Conservation (phyloP, 2,329 filamentous ascomycete species). For the Cladosporium sp. region DNA sequence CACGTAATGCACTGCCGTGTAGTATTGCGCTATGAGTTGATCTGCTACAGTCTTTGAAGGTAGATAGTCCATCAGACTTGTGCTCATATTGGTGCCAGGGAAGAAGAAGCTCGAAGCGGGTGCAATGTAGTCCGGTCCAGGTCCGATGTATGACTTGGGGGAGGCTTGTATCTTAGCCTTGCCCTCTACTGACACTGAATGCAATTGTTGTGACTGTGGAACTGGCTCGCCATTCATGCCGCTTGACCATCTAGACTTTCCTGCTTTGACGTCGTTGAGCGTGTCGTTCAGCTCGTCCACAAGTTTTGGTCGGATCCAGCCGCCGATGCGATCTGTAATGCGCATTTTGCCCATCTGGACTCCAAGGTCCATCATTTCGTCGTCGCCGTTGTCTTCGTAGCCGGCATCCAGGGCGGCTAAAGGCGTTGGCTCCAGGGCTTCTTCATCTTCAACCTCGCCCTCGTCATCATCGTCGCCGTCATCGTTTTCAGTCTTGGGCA, state of each 20-base stretch:
- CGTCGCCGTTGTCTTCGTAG: constrained; percentile 65
- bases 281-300: constrained; percentile 62
- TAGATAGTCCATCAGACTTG: constrained; percentile 60
- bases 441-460: constrained; percentile 57
- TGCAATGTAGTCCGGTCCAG: constrained; percentile 65
- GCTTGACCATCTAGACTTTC: constrained; percentile 27
- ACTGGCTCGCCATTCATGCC: not conserved
- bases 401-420: constrained; percentile 65
- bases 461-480: constrained; percentile 59
- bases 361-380: constrained; percentile 71
- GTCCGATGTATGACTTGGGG: constrained; percentile 57
- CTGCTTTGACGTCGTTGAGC: constrained; percentile 32
- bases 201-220: constrained; percentile 4
- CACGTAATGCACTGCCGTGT: constrained; percentile 66
- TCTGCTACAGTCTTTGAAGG: constrained; percentile 61
- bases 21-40: constrained; percentile 66
- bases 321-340: constrained; percentile 73
- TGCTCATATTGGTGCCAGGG: constrained; percentile 49
- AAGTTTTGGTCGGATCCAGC: constrained; percentile 68
- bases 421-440: constrained; percentile 61
- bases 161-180: constrained; percentile 28
- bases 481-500: constrained; percentile 27
- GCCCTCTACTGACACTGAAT: constrained; percentile 10
- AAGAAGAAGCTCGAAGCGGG: constrained; percentile 70
- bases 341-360: constrained; percentile 70